These are phyloP conservation scores for Stachybotrys echinatus DNA, from an alignment of 2,329 filamentous ascomycete species.

Conservation along the genomic window DNA sequence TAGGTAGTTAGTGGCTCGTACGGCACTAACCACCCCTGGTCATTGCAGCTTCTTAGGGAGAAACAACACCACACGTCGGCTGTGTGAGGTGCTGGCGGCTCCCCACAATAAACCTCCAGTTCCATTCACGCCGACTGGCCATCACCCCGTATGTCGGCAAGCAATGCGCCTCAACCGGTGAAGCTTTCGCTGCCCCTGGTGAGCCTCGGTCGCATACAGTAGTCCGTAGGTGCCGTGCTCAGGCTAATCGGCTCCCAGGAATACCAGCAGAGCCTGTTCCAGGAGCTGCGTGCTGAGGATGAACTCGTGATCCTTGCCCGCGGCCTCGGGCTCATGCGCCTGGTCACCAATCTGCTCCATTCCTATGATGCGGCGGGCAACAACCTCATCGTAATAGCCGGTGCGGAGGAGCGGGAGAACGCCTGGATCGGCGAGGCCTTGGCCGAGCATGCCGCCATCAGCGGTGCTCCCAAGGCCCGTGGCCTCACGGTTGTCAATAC, in stretches of 20 bases:
- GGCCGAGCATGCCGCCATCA: constrained; percentile 91
- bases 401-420: constrained; percentile 89
- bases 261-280: constrained; percentile 95
- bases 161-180: constrained; percentile 60
- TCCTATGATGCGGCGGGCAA: constrained; percentile 95
- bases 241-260: constrained; percentile 42
- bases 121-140: not conserved
- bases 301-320: constrained; percentile 87
- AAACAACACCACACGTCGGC: not conserved
- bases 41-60: not conserved
- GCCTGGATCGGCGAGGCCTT: constrained; percentile 94
- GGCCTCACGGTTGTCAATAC: constrained; percentile 92
- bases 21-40: no score
- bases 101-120: not conserved
- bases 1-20: no score
- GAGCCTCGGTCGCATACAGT: constrained; percentile 2
- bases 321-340: constrained; percentile 83
- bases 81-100: not conserved
- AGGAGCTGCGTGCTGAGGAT: constrained; percentile 84
- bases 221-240: not conserved
- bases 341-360: constrained; percentile 94
- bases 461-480: constrained; percentile 72
- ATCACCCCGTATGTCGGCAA: constrained; percentile 42
- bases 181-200: constrained; percentile 69
- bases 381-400: constrained; percentile 84